Evolutionary conservation across 352 stramenopile genomes (phyloP), one percentile per base, ranked within the genome.

Genomic region (Pythium oligandrum): DNA sequence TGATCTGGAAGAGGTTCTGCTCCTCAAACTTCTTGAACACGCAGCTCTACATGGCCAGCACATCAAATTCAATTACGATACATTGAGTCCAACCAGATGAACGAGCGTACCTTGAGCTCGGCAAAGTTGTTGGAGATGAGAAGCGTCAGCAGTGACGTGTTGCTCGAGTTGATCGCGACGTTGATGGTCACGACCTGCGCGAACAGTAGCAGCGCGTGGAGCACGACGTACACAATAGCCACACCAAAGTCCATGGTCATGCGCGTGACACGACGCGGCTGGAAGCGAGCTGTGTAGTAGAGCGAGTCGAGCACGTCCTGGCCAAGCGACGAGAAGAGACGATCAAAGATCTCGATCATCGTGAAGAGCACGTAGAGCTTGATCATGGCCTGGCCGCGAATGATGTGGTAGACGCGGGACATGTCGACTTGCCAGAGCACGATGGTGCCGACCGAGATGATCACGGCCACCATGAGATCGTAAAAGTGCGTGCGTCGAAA

Each of bases 81-180:
- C 17, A 26, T 26, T 26, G 17, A 26, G 17, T 26, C 17, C 17
- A 26, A 26, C 17, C 17, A 26, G 17, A 26, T 0, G 4, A n/a
- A 44, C 4, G 3, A 9, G 9, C 35, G 39, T 34, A 79, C 78
- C 78, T 99, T 99, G 68, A 99, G 96, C 73, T 99, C 97, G 0
- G 95, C 90, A 82, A 99, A 99, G 69, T 99, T 99, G 67, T 98
- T 98, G n/a, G 80, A 95, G 53, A 96, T 90, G n/a, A 98, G 75
- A 2, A 98, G 69, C 17, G 95, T 97, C 8, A 98, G 66, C 44
- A 98, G 64, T 45, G 91, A 96, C 60, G 96, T 89, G 61, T 98
- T 95, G 66, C 90, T 92, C 51, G 82, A 96, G 68, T 98, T 98
- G 58, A 98, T 93, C 6, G 94, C 94, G n/a, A 99, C 95, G 59